Percentiles rank a stretch among this genome's conserved stretches.
Conservation (phyloP, 768 basidiomycete genomes). For the Pleurotus sapidus region DNA sequence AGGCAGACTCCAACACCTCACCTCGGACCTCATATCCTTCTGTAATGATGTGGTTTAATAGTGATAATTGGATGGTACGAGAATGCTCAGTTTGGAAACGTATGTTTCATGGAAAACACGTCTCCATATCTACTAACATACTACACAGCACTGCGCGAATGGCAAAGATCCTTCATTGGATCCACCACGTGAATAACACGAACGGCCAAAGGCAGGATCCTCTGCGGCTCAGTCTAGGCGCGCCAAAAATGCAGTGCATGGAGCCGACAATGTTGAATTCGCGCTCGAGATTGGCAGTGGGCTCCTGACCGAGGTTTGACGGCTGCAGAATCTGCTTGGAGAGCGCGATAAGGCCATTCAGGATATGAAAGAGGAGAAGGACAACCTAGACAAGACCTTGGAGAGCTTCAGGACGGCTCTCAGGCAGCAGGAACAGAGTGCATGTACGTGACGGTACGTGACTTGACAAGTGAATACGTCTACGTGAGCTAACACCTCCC, state of each 20-base stretch:
- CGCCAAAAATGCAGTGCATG: constrained; percentile 88
- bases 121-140: constrained; percentile 9
- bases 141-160: constrained; percentile 36
- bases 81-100: constrained; percentile 71
- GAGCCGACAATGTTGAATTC: constrained; percentile 92
- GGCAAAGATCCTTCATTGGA: constrained; percentile 51
- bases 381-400: constrained; percentile 77
- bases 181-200: constrained; percentile 56
- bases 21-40: no score
- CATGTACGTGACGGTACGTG: constrained; percentile 60
- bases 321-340: constrained; percentile 85
- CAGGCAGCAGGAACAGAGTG: constrained; percentile 76
- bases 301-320: constrained; percentile 85
- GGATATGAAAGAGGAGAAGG: constrained; percentile 90
- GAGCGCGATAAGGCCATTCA: constrained; percentile 93
- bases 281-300: constrained; percentile 97
- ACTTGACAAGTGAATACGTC: background rate
- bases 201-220: constrained; percentile 63
- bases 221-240: constrained; percentile 84
- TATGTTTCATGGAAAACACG: constrained; percentile 4
- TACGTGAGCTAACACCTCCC: constrained; percentile 8
- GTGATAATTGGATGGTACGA: no score
- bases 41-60: no score
- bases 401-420: constrained; percentile 74
- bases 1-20: no score